phyloP scores from a whole-genome alignment of 2,329 filamentous ascomycete species.

The Xylaria polymorpha region DNA sequence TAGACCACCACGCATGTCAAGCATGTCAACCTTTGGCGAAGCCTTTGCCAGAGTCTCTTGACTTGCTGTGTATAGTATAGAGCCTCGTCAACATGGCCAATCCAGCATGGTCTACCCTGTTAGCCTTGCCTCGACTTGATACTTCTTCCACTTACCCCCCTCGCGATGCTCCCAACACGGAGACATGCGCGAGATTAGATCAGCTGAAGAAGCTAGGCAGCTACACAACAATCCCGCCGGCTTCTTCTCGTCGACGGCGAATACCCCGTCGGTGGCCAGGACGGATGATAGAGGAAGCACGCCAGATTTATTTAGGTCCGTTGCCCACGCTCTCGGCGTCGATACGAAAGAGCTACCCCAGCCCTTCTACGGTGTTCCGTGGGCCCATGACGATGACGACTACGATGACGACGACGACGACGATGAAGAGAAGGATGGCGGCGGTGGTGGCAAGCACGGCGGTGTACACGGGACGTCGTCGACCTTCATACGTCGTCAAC shows the following conservation, averaged over 20 bases:
- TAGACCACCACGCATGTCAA: slow-evolving; percentile 22
- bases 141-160: slow-evolving; percentile 30
- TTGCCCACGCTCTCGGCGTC: slow-evolving; percentile 48
- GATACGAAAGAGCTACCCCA: slow-evolving; percentile 47
- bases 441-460: slow-evolving; percentile 13
- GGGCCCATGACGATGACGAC: slow-evolving; percentile 33
- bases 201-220: slow-evolving; percentile 24
- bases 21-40: slow-evolving; percentile 26
- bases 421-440: too few species aligned
- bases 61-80: slow-evolving; percentile 15
- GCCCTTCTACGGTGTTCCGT: slow-evolving; percentile 51
- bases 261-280: slow-evolving; percentile 35
- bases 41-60: slow-evolving; percentile 33
- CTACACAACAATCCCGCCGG: slow-evolving; percentile 34
- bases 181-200: slow-evolving; percentile 21
- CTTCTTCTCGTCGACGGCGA: slow-evolving; percentile 39
- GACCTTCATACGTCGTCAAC: slow-evolving; percentile 30
- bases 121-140: slow-evolving; percentile 37
- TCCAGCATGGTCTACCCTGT: slow-evolving; percentile 34
- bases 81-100: slow-evolving; percentile 37
- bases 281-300: slow-evolving; percentile 28
- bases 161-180: slow-evolving; percentile 15
- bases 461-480: slow-evolving; percentile 28
- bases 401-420: slow-evolving; percentile 12
- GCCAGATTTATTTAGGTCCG: slow-evolving; percentile 43